These are phyloP conservation scores for Paraglomus brasilianum DNA, from an alignment of 192 early-diverging fungal genomes.

Conservation along the genomic window DNA sequence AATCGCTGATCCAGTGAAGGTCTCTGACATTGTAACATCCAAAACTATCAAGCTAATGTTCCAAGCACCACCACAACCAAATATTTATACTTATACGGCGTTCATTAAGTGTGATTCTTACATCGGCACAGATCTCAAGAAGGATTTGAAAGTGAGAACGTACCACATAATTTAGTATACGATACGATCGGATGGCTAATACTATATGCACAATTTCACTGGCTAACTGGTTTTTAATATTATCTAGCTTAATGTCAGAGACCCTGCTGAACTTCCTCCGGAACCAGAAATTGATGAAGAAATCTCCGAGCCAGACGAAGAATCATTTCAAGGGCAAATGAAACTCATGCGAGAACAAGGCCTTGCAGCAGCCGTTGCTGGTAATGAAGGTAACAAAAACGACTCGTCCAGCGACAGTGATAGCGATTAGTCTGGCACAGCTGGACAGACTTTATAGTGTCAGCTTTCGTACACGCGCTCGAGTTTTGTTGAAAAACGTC, in stretches of 20 bases:
- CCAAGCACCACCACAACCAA: constrained; percentile 86
- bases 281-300: constrained; percentile 83
- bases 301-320: constrained; percentile 95
- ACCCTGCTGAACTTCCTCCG: constrained; percentile 69
- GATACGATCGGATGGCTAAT: too few relatives aligned
- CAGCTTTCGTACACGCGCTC: too few relatives aligned
- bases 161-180: too few relatives aligned
- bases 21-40: constrained; percentile 68
- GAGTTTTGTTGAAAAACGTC: too few relatives aligned
- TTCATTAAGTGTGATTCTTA: constrained; percentile 88
- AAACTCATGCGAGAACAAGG: constrained; percentile 80
- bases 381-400: constrained; percentile 36
- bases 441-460: too few relatives aligned
- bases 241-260: constrained; percentile 49
- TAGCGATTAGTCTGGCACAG: constrained; percentile 9
- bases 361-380: constrained; percentile 51
- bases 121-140: constrained; percentile 76
- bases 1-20: constrained; percentile 74
- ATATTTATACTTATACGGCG: constrained; percentile 78
- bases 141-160: constrained; percentile 70
- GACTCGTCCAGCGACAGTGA: constrained; percentile 2
- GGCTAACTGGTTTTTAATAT: constrained; percentile 23
- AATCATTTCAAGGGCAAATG: constrained; percentile 96
- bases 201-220: too few relatives aligned
- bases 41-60: constrained; percentile 82